phyloP scores from a whole-genome alignment of 2,329 filamentous ascomycete genomes.

The Fusarium sp. region DNA sequence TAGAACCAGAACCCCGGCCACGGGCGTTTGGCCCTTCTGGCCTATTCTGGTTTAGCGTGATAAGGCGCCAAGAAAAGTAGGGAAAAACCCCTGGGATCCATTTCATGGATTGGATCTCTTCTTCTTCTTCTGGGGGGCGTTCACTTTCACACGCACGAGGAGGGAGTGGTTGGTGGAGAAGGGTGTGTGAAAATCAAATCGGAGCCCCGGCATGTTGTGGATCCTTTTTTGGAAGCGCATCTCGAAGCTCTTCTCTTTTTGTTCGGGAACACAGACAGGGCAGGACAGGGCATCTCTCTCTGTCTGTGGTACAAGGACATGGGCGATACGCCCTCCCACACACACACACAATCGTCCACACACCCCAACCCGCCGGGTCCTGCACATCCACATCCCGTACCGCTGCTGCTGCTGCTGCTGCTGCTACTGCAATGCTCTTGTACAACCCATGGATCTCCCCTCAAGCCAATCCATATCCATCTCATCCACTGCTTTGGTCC shows the following conservation, averaged over 20 bases:
- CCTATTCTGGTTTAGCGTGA: conserved; percentile 27
- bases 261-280: neutral
- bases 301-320: neutral
- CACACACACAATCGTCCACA: neutral
- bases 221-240: neutral
- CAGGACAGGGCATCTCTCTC: neutral
- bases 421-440: neutral
- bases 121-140: neutral
- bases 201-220: neutral
- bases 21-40: conserved; percentile 32
- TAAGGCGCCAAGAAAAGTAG: neutral
- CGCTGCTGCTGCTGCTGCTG: neutral
- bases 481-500: conserved; percentile 37
- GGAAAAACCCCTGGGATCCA: conserved; percentile 7
- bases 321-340: neutral
- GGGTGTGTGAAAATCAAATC: neutral
- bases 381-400: neutral
- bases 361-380: neutral
- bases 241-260: neutral
- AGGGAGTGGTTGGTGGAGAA: neutral
- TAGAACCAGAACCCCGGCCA: conserved; percentile 4
- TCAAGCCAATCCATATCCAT: neutral
- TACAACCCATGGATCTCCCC: neutral
- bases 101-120: neutral
- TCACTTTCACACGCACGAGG: no score